Evolutionary conservation across 164 flowering plant species (phyloP).

Genomic region (Piper betle): DNA sequence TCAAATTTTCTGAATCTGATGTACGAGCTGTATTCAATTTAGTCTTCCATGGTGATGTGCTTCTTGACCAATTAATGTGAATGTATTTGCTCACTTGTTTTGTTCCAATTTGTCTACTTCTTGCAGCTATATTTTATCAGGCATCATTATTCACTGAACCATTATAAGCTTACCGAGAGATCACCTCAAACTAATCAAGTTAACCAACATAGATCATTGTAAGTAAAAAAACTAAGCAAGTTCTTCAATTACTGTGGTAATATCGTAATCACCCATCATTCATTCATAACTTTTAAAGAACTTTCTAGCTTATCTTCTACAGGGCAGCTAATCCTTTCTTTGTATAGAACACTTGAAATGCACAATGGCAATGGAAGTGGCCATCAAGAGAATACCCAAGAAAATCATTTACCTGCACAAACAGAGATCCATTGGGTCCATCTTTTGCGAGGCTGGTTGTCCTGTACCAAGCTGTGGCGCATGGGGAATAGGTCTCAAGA

Average conservation of each 20-base stretch:
- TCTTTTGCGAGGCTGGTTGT: constrained; percentile 20
- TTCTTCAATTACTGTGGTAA: no score
- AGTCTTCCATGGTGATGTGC: neutral
- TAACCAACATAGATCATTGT: constrained; percentile 2
- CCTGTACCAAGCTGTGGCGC: neutral
- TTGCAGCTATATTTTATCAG: constrained; percentile 42
- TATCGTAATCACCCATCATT: no score
- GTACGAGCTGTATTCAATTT: neutral
- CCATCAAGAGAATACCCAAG: neutral
- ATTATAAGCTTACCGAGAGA: constrained; percentile 1
- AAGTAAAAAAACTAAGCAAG: neutral
- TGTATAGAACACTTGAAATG: neutral
- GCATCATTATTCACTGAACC: constrained; percentile 21
- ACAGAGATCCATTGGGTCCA: constrained; percentile 11
- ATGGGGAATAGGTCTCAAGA: neutral
- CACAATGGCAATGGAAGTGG: neutral
- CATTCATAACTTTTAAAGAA: neutral
- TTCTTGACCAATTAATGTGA: neutral
- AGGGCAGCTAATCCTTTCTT: neutral
- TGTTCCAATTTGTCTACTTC: no score
- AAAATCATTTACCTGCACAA: neutral
- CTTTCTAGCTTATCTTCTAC: neutral
- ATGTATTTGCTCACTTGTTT: neutral
- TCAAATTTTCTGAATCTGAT: neutral
- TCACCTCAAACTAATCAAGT: constrained; percentile 12